Conservation (phyloP, 352 stramenopile genomes). For the Globisporangium nagaii region DNA sequence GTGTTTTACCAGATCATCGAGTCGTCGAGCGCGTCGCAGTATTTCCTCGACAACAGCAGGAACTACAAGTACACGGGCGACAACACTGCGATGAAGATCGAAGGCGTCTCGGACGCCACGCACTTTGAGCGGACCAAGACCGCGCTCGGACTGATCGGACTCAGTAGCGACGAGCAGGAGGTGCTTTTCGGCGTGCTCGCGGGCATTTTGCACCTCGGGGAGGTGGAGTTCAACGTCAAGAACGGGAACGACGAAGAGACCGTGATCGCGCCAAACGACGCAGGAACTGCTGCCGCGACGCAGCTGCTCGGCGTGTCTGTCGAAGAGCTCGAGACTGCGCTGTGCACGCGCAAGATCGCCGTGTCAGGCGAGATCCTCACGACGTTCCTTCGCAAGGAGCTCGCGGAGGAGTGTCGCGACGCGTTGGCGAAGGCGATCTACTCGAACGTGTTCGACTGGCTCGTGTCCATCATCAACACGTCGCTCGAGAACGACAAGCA, state of each 20-base stretch:
- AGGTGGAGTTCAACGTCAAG: constrained; percentile 89
- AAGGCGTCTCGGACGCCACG: constrained; percentile 62
- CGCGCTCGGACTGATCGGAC: constrained; percentile 59
- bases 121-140: constrained; percentile 69
- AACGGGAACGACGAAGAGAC: constrained; percentile 66
- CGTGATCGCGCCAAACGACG: constrained; percentile 30
- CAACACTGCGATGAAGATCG: constrained; percentile 52
- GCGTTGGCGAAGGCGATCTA: constrained; percentile 96
- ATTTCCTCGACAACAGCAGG: constrained; percentile 42
- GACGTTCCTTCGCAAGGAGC: constrained; percentile 74
- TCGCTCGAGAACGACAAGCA: constrained; percentile 60
- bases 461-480: constrained; percentile 87
- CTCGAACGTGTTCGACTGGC: constrained; percentile 95
- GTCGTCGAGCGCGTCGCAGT: constrained; percentile 2
- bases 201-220: constrained; percentile 95
- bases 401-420: constrained; percentile 90
- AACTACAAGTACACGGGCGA: constrained; percentile 64
- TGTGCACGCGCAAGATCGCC: constrained; percentile 64
- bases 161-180: constrained; percentile 44
- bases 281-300: constrained; percentile 30
- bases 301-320: constrained; percentile 50
- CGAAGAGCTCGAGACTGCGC: constrained; percentile 49
- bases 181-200: constrained; percentile 73
- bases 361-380: constrained; percentile 68
- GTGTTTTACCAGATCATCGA: constrained; percentile 92